These are phyloP conservation scores for Cyclostephanos tholiformis DNA, from an alignment of 108 stramenopile genomes.

Conservation along the genomic window DNA sequence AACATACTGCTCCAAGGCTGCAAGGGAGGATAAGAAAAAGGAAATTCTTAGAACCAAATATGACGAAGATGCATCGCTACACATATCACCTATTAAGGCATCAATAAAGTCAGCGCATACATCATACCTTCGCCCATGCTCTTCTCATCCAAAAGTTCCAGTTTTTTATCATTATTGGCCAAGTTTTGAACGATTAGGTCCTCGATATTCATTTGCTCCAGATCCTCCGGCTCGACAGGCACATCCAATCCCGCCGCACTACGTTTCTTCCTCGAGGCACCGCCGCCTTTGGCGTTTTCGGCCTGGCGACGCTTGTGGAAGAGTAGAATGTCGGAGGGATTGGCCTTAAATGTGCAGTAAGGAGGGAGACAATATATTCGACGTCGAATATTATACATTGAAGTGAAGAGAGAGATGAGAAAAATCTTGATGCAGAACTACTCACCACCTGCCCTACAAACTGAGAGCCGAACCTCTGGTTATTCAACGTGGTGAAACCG, in stretches of 20 bases:
- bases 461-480: conserved; percentile 88
- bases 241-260: conserved; percentile 22
- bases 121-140: conserved; percentile 41
- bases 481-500: conserved; percentile 90
- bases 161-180: conserved; percentile 63
- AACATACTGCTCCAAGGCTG: conserved; percentile 91
- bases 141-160: conserved; percentile 75
- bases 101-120: background rate
- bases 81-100: background rate
- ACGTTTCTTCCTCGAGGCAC: conserved; percentile 20
- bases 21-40: background rate
- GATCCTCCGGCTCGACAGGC: conserved; percentile 83
- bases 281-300: conserved; percentile 24
- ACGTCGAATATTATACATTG: background rate
- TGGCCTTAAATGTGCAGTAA: conserved; percentile 52
- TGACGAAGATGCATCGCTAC: background rate
- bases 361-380: background rate
- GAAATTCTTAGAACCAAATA: background rate
- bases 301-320: conserved; percentile 71
- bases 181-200: conserved; percentile 82
- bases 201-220: conserved; percentile 82
- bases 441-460: conserved; percentile 87
- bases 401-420: background rate
- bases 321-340: conserved; percentile 87
- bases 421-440: conserved; percentile 1